phyloP scores from a whole-genome alignment of 495 filamentous ascomycete species.

The Daldinia loculata region DNA sequence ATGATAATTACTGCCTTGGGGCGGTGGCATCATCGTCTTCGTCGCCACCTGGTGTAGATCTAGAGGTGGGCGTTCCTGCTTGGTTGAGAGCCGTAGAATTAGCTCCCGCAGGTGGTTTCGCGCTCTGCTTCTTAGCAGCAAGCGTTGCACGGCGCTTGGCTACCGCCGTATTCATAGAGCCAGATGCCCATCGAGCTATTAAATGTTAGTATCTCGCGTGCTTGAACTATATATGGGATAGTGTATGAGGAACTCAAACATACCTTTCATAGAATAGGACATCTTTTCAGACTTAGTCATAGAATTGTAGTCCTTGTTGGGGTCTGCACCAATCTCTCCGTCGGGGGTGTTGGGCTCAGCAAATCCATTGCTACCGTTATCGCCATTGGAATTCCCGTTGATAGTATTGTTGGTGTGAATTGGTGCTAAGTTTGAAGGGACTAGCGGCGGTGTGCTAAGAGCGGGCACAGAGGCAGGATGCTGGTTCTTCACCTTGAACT shows the following conservation, averaged over 20 bases:
- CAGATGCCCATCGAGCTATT: constrained; percentile 59
- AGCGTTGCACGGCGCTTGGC: constrained; percentile 60
- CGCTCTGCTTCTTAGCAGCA: constrained; percentile 56
- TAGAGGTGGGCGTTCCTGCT: constrained; percentile 5
- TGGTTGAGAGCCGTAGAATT: constrained; percentile 7
- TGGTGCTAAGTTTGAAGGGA: constrained; percentile 17
- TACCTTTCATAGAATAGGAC: constrained; percentile 60
- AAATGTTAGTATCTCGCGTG: not conserved
- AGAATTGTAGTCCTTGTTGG: constrained; percentile 55
- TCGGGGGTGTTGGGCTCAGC: constrained; percentile 5
- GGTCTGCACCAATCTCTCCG: constrained; percentile 28
- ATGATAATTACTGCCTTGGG: constrained; percentile 1
- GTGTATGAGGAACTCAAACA: constrained; percentile 12
- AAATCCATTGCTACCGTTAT: constrained; percentile 24
- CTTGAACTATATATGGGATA: not conserved
- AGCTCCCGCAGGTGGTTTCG: constrained; percentile 5
- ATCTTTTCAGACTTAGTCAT: constrained; percentile 65
- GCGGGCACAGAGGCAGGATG: constrained; percentile 24
- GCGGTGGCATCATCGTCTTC: constrained; percentile 1
- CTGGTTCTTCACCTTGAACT: constrained; percentile 25
- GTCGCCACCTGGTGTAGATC: not conserved
- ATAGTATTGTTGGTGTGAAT: not conserved
- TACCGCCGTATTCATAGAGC: constrained; percentile 59
- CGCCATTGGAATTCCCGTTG: constrained; percentile 15
- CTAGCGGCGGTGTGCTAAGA: constrained; percentile 37